phyloP scores from a whole-genome alignment of 306 rosid genomes.

The Senna siamea region DNA sequence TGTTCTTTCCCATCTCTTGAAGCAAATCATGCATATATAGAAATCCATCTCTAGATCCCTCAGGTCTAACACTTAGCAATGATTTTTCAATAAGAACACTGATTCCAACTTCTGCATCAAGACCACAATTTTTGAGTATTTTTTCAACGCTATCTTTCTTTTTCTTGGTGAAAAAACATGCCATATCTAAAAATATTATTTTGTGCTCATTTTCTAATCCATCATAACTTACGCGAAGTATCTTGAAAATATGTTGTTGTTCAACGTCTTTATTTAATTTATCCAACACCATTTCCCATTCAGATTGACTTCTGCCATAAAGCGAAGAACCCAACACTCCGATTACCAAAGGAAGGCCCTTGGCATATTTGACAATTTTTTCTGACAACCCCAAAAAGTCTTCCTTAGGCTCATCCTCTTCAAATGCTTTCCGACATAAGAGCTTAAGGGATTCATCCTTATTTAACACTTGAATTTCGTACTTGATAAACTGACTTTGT shows the following conservation, averaged over 20 bases:
- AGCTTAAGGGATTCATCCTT: background rate
- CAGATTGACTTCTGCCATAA: background rate
- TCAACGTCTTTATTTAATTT: background rate
- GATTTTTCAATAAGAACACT: conserved; percentile 4
- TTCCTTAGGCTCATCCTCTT: background rate
- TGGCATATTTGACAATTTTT: background rate
- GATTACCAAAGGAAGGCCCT: background rate
- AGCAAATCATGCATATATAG: conserved; percentile 20
- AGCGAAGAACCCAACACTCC: background rate
- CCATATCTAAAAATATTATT: conserved; percentile 15
- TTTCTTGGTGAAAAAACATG: background rate
- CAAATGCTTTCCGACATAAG: too few relatives aligned
- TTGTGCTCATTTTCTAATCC: background rate
- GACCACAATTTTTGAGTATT: conserved; percentile 10
- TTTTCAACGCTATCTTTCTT: background rate
- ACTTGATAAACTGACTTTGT: too few relatives aligned
- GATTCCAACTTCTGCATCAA: background rate
- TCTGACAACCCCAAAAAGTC: background rate
- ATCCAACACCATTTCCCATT: background rate
- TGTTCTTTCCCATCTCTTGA: conserved; percentile 12
- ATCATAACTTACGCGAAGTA: conserved; percentile 16
- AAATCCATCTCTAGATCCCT: too few relatives aligned
- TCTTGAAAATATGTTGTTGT: background rate
- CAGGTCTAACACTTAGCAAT: background rate
- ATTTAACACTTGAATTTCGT: too few relatives aligned